phyloP scores from a whole-genome alignment of 169 alveolate genomes.

The Plasmodium inui region DNA sequence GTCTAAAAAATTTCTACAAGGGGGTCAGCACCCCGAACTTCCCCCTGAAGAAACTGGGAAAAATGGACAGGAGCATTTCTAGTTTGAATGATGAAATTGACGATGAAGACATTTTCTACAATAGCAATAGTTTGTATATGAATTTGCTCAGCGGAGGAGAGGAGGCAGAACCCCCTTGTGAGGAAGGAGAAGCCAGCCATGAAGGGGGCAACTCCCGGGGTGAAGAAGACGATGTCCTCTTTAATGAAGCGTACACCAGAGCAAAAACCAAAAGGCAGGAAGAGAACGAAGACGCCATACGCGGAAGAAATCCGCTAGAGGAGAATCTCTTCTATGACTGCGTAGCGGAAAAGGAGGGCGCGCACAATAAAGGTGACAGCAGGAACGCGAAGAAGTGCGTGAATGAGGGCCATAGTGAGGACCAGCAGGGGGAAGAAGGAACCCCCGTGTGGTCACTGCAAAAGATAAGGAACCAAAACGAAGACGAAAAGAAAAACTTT shows the following conservation, averaged over 20 bases:
- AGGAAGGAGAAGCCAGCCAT: neutral
- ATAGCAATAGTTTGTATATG: slow-evolving; percentile 53
- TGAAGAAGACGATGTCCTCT: no score
- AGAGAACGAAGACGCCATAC: neutral
- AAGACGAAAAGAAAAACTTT: slow-evolving; percentile 7
- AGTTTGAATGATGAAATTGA: slow-evolving; percentile 53
- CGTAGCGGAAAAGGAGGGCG: neutral
- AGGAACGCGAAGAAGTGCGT: neutral
- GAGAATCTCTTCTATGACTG: slow-evolving; percentile 36
- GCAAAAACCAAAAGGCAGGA: neutral
- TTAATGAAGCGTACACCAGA: neutral
- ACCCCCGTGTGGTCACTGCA: neutral
- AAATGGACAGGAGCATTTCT: slow-evolving; percentile 45
- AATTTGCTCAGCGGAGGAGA: slow-evolving; percentile 34
- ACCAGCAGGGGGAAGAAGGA: neutral
- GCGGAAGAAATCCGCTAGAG: neutral
- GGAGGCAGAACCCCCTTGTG: neutral
- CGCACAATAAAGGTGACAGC: neutral
- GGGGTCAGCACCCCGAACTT: slow-evolving; percentile 62
- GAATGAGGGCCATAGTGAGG: neutral
- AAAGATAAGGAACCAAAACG: neutral
- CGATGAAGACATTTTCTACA: slow-evolving; percentile 56
- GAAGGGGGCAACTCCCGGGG: neutral
- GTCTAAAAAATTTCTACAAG: slow-evolving; percentile 24
- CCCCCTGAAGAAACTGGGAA: slow-evolving; percentile 49